phyloP scores from a whole-genome alignment of 1,284 basidiomycete species.

The Hymenochaete sp. region DNA sequence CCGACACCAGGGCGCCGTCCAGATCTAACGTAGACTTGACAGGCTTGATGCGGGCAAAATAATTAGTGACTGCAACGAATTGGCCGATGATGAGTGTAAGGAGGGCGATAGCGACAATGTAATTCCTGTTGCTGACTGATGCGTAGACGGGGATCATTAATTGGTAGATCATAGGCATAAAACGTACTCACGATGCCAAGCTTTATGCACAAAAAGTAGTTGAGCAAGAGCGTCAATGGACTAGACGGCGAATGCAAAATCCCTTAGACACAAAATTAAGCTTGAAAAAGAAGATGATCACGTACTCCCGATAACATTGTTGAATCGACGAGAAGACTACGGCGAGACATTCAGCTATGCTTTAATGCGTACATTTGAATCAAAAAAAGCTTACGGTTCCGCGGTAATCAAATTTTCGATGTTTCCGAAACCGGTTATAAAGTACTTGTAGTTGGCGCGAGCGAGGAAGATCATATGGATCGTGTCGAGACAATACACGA shows the following conservation, averaged over 20 bases:
- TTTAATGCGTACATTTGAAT: background rate
- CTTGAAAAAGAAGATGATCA: no score
- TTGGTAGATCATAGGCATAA: background rate
- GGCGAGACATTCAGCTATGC: background rate
- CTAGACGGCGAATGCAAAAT: no score
- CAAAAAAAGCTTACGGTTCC: background rate
- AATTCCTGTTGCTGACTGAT: background rate
- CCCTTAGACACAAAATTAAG: no score
- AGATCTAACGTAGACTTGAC: no score
- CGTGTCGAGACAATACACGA: background rate
- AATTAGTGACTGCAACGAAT: background rate
- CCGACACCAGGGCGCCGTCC: no score
- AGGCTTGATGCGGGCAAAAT: conserved; percentile 2
- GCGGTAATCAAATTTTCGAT: no score
- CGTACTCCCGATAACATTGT: no score
- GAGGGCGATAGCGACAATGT: background rate
- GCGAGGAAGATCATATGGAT: background rate
- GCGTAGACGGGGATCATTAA: background rate
- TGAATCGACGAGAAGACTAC: no score
- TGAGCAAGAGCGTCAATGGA: background rate
- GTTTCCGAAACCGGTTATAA: background rate
- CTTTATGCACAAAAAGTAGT: conserved; percentile 1
- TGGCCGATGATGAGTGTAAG: background rate
- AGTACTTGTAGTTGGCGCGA: background rate
- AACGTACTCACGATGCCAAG: conserved; percentile 6